Evolutionary conservation across 108 stramenopile genomes (phyloP), one percentile per base, ranked within the genome.

Genomic region (Skeletonema costatum): DNA sequence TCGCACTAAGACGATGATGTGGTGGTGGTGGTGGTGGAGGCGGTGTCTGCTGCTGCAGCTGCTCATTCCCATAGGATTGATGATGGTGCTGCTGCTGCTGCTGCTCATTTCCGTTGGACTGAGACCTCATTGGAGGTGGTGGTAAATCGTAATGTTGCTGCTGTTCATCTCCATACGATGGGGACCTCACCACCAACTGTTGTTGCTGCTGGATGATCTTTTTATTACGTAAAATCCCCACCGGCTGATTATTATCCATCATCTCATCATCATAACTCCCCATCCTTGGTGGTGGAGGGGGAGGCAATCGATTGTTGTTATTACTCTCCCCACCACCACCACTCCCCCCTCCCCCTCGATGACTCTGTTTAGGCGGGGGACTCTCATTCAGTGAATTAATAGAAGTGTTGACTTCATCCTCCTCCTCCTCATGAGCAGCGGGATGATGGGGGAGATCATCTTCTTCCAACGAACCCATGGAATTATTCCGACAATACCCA

Each of bases 11-110:
- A 0, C n/a, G 46, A 19, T 70, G 56, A n/a, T 58, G 69, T 58
- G 69, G n/a, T n/a, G n/a, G n/a, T 16, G 56, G 69, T 35, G 69
- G 69, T 7, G 69, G 69, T 29, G 69, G 69, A 17, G 69, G 69
- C 33, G 35, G 56, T 32, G 29, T 35, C 33, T 56, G 51, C 29
- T 56, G 69, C 56, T 58, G 21, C 33, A 36, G 51, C 29, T 56
- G 69, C 56, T 58, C 46, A 48, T 39, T 17, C 58, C 69, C 14
- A 25, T 10, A n/a, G 10, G 51, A 25, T 14, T 65, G 64, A 32
- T 74, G 64, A 33, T 50, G 62, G 7, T 32, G 30, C 4, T 13
- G 30, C 31, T 53, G 64, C 21, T 50, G 62, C 4, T 32, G 30
- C 13, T 13, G 30, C 31, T 53, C 51, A 48, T n/a, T 48, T 14